Base-by-base conservation (phyloP, 73 alveolate genomes). In the Paramecium octaurelia region DNA sequence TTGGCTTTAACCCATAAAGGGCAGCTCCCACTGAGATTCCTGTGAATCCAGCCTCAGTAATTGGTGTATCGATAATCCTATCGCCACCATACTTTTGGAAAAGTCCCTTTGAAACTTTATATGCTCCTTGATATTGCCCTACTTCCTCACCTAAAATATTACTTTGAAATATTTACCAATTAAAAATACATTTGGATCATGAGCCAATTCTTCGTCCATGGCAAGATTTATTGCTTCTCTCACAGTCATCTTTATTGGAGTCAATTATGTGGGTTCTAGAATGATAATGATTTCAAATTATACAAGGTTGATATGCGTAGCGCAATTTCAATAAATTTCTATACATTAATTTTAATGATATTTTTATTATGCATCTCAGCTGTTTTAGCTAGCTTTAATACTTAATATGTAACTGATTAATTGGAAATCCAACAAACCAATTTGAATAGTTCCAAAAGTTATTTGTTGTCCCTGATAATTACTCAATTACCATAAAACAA, bases 21-120 rank as follows among this genome's bases (percentile, higher is more conserved):
- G 98, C 97, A 21, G 99, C 98, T 58, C 99, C 99, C 3, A 96
- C 98, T 18, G 97, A 97, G 29, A 97, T 90, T 16, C 99, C 99
- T 27, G 99, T 96, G 92, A 97, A 97, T 27, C 99, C 98, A 29
- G 96, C 95, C 90, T 97, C 99, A 4, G 99, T 93, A 21, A 97
- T 97, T 16, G 99, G 99, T n/a, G 99, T 97, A 84, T 97, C 99
- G 57, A 93, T 71, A 23, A 97, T 93, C 88, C 99, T 93, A 18
- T 43, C 60, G 21, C 92, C 94, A n/a, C 98, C 97, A 75, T 93
- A 95, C 93, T 95, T 97, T 46, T 95, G 95, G 70, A 76, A 92
- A 86, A 97, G 87, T n/a, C 97, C 99, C 90, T 97, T 97, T 2
- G 98, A 93, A n/a, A 97, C 96, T 85, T 97, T 97, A 92, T 97